These are phyloP conservation scores for Spathaspora boniae DNA, from an alignment of 805 yeast genomes.

Conservation along the genomic window DNA sequence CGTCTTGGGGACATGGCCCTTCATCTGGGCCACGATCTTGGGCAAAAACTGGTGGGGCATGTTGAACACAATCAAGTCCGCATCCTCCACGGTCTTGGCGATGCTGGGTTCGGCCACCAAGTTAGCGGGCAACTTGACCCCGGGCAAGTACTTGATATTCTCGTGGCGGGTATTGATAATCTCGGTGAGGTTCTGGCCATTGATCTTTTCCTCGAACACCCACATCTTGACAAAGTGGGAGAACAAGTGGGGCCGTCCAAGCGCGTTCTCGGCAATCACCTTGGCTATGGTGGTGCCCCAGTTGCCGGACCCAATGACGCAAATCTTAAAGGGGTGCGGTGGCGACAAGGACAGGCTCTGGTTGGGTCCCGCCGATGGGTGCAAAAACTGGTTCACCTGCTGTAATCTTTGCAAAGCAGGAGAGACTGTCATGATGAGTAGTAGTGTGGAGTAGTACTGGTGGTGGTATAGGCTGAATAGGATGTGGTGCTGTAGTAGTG, in stretches of 20 bases:
- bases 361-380: constrained; percentile 13
- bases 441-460: not conserved
- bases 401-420: constrained; percentile 24
- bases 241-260: constrained; percentile 36
- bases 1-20: constrained; percentile 34
- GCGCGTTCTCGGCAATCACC: constrained; percentile 42
- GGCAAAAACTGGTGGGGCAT: constrained; percentile 46
- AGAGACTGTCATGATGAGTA: constrained; percentile 4
- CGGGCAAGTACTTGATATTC: constrained; percentile 44
- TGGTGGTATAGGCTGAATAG: not conserved
- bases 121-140: constrained; percentile 38
- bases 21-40: constrained; percentile 34
- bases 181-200: constrained; percentile 40
- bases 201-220: constrained; percentile 41
- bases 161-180: constrained; percentile 42
- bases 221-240: constrained; percentile 40
- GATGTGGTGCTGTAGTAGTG: too few relatives aligned
- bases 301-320: constrained; percentile 45
- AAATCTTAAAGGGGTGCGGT: constrained; percentile 29
- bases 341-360: constrained; percentile 14
- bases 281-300: constrained; percentile 50
- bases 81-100: constrained; percentile 34
- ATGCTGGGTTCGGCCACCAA: constrained; percentile 40
- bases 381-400: constrained; percentile 25
- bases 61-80: constrained; percentile 43